Evolutionary conservation across 305 asterid species (phyloP).

Genomic region (Fraxinus nigra): DNA sequence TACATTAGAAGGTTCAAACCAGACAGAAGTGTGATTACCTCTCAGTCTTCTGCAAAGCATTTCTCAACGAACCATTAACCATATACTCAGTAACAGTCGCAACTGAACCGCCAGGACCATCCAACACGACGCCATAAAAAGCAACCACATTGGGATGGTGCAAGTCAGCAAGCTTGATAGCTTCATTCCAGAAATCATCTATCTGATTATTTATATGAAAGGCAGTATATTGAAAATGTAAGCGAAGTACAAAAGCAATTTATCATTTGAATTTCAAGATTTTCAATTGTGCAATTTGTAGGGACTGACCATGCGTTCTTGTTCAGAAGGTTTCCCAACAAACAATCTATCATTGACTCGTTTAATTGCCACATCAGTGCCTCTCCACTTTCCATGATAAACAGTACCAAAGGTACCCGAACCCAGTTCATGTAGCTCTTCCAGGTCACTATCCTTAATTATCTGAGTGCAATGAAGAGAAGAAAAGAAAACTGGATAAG

Average conservation of each 20-base stretch:
- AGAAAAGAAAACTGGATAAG: background rate
- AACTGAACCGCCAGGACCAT: constrained; percentile 89
- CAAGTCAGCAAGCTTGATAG: constrained; percentile 85
- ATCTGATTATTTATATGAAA: constrained; percentile 43
- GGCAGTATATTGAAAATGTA: constrained; percentile 7
- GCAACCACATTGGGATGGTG: constrained; percentile 99
- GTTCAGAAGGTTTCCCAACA: constrained; percentile 86
- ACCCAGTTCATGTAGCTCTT: constrained; percentile 91
- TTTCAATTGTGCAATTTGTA: constrained; percentile 15
- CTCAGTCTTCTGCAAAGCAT: constrained; percentile 81
- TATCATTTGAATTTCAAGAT: background rate
- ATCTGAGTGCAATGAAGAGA: constrained; percentile 41
- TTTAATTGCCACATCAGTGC: constrained; percentile 94
- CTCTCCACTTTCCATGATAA: constrained; percentile 99
- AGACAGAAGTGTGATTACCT: constrained; percentile 35
- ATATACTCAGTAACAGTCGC: constrained; percentile 97
- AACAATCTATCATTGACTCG: constrained; percentile 85
- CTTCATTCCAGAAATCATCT: constrained; percentile 98
- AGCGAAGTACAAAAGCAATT: background rate
- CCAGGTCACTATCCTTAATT: constrained; percentile 79
- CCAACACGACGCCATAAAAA: constrained; percentile 92
- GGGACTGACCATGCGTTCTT: constrained; percentile 84
- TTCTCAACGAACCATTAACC: constrained; percentile 94
- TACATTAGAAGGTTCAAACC: background rate
- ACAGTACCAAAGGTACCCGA: constrained; percentile 99